A percentile compares a stretch with the other conserved stretches of the same genome.
These are phyloP conservation scores for Passalora sequoiae DNA, from an alignment of 2,329 filamentous ascomycete genomes.

Conservation along the genomic window DNA sequence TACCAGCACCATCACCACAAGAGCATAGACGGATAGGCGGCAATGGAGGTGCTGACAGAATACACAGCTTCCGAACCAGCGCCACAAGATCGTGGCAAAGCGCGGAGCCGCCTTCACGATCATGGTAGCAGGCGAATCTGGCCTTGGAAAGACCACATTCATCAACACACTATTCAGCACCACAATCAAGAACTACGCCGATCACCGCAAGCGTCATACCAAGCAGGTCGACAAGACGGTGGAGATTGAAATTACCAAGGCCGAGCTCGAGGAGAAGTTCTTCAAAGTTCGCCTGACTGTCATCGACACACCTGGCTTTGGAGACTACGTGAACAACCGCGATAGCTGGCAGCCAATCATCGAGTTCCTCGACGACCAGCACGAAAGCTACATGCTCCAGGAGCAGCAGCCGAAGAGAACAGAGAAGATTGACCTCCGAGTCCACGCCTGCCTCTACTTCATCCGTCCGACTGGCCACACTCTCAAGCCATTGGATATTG, in stretches of 20 bases:
- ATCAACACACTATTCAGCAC: conserved; percentile 99
- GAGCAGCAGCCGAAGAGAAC: conserved; percentile 97
- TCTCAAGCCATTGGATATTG: conserved; percentile 95
- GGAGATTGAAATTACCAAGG: conserved; percentile 99
- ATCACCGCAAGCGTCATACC: conserved; percentile 97
- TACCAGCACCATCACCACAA: too few relatives aligned
- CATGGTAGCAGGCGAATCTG: conserved; percentile 99
- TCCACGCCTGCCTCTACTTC: conserved; percentile 98
- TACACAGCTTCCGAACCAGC: conserved; percentile 61
- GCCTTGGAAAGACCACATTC: conserved; percentile 98
- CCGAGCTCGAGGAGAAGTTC: conserved; percentile 99
- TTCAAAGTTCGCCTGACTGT: conserved; percentile 99
- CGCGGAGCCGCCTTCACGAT: conserved; percentile 98
- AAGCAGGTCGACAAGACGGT: conserved; percentile 99
- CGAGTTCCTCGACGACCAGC: conserved; percentile 99
- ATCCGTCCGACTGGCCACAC: conserved; percentile 98
- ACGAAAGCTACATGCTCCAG: conserved; percentile 99
- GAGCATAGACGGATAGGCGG: not conserved
- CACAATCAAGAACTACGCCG: conserved; percentile 99
- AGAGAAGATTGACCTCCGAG: conserved; percentile 99
- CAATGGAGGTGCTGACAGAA: conserved; percentile 28
- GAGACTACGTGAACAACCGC: conserved; percentile 99
- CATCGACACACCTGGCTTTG: conserved; percentile 97
- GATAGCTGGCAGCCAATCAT: conserved; percentile 99
- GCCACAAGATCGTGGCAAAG: conserved; percentile 69